Conservation (phyloP, 2,329 filamentous ascomycete species). For the Nothophoma quercina region DNA sequence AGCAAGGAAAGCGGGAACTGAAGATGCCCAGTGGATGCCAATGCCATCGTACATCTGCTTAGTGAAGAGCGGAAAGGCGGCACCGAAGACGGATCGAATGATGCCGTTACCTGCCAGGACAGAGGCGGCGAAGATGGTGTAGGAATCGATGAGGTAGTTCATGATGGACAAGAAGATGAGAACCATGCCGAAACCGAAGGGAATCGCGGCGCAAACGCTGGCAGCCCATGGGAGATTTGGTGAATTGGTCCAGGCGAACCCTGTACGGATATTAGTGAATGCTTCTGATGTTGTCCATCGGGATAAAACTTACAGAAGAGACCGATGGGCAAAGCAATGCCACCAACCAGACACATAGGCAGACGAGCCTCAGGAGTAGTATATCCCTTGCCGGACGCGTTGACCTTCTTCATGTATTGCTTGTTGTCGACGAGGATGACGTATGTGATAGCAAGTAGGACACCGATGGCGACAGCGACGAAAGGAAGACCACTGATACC, state of each 20-base stretch:
- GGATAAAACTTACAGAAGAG: constrained; percentile 43
- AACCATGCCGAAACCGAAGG: constrained; percentile 67
- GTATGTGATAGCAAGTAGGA: constrained; percentile 66
- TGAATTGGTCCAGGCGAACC: constrained; percentile 55
- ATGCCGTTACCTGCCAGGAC: constrained; percentile 81
- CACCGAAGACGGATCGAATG: constrained; percentile 78
- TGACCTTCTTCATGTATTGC: constrained; percentile 51
- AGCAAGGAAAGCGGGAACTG: constrained; percentile 76
- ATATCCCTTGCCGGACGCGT: constrained; percentile 58
- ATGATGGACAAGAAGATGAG: constrained; percentile 67
- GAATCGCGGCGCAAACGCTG: constrained; percentile 58
- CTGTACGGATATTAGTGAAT: background rate
- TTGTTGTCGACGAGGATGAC: constrained; percentile 50
- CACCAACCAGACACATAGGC: constrained; percentile 67
- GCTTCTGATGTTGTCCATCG: background rate
- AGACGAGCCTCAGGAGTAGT: constrained; percentile 73
- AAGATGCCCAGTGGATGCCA: constrained; percentile 77
- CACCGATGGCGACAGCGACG: constrained; percentile 72
- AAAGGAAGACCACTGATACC: constrained; percentile 60
- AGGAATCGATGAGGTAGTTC: constrained; percentile 55
- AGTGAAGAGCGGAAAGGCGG: constrained; percentile 81
- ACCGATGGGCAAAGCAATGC: constrained; percentile 64
- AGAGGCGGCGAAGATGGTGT: constrained; percentile 79
- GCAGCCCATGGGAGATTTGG: constrained; percentile 65
- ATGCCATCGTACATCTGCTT: constrained; percentile 63